Conservation (phyloP, 2,329 filamentous ascomycete genomes). For the Tolypocladium endophyticum region DNA sequence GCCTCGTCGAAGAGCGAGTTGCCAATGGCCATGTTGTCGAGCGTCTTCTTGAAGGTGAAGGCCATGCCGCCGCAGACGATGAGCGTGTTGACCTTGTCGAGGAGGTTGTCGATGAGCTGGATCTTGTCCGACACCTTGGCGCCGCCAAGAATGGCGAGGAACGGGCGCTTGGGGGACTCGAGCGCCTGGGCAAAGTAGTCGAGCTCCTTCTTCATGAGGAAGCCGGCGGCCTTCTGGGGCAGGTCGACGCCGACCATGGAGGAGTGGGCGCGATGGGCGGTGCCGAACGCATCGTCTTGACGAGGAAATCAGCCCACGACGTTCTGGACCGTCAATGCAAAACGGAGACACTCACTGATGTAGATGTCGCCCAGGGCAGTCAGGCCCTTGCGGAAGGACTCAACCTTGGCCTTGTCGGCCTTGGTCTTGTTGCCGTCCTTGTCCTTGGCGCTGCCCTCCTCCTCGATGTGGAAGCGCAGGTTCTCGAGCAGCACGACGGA, state of each 20-base stretch:
- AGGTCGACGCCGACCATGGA: slow-evolving; percentile 98
- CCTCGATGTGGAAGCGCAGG: slow-evolving; percentile 94
- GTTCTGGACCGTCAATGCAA: background rate
- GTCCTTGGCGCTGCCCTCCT: slow-evolving; percentile 94
- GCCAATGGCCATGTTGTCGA: slow-evolving; percentile 82
- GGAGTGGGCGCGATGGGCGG: slow-evolving; percentile 94
- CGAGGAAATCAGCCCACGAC: slow-evolving; percentile 9
- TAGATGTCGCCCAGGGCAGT: slow-evolving; percentile 92
- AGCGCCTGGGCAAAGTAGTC: slow-evolving; percentile 98
- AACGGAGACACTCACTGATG: slow-evolving; percentile 59
- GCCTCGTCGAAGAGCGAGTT: slow-evolving; percentile 88
- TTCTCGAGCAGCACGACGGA: slow-evolving; percentile 91
- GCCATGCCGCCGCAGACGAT: slow-evolving; percentile 97
- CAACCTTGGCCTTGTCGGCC: slow-evolving; percentile 88
- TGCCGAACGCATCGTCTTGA: slow-evolving; percentile 93
- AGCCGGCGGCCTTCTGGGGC: slow-evolving; percentile 92
- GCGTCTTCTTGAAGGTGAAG: slow-evolving; percentile 99
- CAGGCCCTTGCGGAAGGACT: slow-evolving; percentile 87
- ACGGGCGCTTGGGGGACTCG: slow-evolving; percentile 84
- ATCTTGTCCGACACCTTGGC: slow-evolving; percentile 99
- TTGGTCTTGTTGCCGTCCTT: slow-evolving; percentile 94
- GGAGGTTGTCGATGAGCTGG: slow-evolving; percentile 96
- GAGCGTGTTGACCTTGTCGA: slow-evolving; percentile 94
- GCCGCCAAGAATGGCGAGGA: slow-evolving; percentile 96
- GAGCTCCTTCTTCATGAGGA: slow-evolving; percentile 99